Evolutionary conservation across 2,329 filamentous ascomycete genomes (phyloP).

Genomic region (Corinectria fuckeliana): DNA sequence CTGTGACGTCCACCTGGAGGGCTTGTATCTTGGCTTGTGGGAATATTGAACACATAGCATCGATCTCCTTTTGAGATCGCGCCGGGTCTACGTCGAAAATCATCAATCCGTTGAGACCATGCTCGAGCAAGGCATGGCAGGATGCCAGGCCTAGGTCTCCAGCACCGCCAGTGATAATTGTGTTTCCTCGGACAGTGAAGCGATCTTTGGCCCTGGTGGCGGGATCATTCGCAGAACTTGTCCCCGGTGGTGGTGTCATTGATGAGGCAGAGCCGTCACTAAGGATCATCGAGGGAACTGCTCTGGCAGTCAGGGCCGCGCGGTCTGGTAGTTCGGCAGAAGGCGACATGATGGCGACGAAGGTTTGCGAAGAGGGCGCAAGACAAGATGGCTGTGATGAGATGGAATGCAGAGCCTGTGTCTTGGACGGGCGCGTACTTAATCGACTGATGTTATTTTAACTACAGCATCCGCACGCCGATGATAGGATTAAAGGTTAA

Average conservation of each 20-base stretch:
- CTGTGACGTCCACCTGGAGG: constrained; percentile 23
- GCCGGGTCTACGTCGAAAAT: constrained; percentile 65
- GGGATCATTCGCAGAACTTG: neutral
- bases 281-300: constrained; percentile 12
- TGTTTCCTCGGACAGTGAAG: constrained; percentile 19
- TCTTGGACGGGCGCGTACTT: neutral
- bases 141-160: constrained; percentile 43
- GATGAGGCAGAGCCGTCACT: constrained; percentile 16
- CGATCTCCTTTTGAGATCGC: constrained; percentile 40
- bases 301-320: constrained; percentile 5
- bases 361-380: neutral
- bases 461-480: neutral
- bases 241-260: constrained; percentile 11
- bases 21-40: constrained; percentile 19
- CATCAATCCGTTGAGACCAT: constrained; percentile 64
- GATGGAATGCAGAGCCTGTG: neutral
- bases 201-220: constrained; percentile 7
- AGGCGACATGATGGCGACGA: neutral
- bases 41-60: constrained; percentile 15
- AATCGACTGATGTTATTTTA: neutral
- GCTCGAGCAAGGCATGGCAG: constrained; percentile 69
- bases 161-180: constrained; percentile 65
- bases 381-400: neutral
- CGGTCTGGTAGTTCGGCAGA: constrained; percentile 5
- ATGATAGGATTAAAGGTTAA: neutral